Base-by-base conservation (phyloP, 139 green algal species). In the Micractinium conductrix region DNA sequence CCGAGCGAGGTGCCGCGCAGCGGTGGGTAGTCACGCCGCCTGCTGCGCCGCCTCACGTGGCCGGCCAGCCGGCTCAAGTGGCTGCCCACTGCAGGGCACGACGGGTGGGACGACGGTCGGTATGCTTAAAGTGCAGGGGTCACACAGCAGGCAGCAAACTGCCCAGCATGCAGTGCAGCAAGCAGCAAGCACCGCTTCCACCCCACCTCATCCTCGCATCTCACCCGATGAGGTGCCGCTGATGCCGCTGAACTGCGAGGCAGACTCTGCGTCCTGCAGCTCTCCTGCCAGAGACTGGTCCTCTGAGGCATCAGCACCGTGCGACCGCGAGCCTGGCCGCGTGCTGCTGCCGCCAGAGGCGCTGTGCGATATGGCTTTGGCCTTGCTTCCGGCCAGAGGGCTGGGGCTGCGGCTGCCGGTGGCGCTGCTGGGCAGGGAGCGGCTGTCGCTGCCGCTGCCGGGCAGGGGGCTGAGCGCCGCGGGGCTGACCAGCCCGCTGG, bases 1-100 rank as follows among this genome's bases (percentile, higher is more conserved):
- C 79, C 91, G 30, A 90, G 58, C 37, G 65, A 86, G 67, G n/a
- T 72, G 43, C 84, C 88, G 4, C 45, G 35, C 28, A 92, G 62
- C 30, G 81, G 72, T 40, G 81, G 67, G 43, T 85, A 81, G 33
- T 79, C 76, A 2, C 45, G 67, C 24, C 60, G 70, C 35, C 79
- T 50, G 72, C 44, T 88, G 65, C 83, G 43, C 65, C 45, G 55
- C 42, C 79, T 30, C n/a, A 33, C 68, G 7, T 26, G 43, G 33
- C 26, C 28, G 9, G 42, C 60, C 74, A 81, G 5, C 63, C 76
- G n/a, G 50, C 83, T 83, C 67, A 72, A 45, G 74, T 62, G 48
- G 78, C 60, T 86, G 75, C 76, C 38, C n/a, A 75, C 69, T 75
- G 69, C 69, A 38, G 40, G 42, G 10, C 17, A 4, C 60, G 28